Percentiles rank a stretch among this genome's conserved stretches.
phyloP scores from a whole-genome alignment of 768 basidiomycete species.

The Phlegmacium glaucopus region DNA sequence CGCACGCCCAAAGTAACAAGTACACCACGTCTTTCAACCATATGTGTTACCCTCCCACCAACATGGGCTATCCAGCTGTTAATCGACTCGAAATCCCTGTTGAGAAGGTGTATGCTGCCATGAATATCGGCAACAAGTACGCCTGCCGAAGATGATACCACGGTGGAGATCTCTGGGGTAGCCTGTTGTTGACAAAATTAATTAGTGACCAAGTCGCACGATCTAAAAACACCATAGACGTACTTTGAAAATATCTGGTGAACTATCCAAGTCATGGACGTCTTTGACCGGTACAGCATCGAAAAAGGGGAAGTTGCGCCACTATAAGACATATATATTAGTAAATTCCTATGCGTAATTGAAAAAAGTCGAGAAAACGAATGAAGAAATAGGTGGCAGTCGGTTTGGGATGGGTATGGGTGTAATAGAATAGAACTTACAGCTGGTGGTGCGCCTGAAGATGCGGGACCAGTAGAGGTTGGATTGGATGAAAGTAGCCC shows the following conservation, averaged over 20 bases:
- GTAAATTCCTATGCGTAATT: neutral
- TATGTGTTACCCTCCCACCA: slow-evolving; percentile 79
- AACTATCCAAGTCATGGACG: slow-evolving; percentile 65
- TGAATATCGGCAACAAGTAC: slow-evolving; percentile 83
- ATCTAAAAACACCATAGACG: neutral
- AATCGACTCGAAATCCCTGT: slow-evolving; percentile 66
- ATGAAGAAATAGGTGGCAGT: neutral
- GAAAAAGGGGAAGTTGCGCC: slow-evolving; percentile 91
- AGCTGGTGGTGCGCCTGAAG: slow-evolving; percentile 28
- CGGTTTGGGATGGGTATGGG: too few relatives aligned
- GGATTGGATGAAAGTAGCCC: slow-evolving; percentile 24
- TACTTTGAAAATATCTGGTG: slow-evolving; percentile 81
- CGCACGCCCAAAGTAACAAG: slow-evolving; percentile 88
- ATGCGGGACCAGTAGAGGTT: slow-evolving; percentile 16
- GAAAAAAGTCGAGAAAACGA: neutral
- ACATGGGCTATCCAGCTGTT: slow-evolving; percentile 80
- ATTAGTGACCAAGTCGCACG: slow-evolving; percentile 1
- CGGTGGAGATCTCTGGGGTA: slow-evolving; percentile 70
- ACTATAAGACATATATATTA: slow-evolving; percentile 38
- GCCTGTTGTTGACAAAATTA: slow-evolving; percentile 29
- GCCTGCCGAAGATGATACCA: slow-evolving; percentile 60
- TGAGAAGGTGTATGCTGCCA: slow-evolving; percentile 76
- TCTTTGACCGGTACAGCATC: slow-evolving; percentile 76
- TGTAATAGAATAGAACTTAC: slow-evolving; percentile 10
- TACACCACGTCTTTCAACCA: slow-evolving; percentile 77